Base-by-base conservation (phyloP, 2,329 filamentous ascomycete genomes). In the Celoporthe dispersa region DNA sequence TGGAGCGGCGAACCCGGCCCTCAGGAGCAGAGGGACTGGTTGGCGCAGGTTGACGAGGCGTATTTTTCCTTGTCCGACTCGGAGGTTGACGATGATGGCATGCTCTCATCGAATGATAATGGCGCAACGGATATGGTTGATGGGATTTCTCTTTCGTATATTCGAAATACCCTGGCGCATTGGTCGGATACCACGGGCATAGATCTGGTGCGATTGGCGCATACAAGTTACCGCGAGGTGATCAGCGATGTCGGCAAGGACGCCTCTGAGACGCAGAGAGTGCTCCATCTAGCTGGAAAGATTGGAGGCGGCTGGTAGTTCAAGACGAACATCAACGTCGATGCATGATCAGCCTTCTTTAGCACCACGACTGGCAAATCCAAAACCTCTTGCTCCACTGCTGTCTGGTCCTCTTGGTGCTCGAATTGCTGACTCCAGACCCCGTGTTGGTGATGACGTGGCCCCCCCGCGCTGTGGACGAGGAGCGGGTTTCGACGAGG, bases 241-340 rank as follows among this genome's bases (percentile, higher is more conserved):
- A 91, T 98, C 76, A 98, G 95, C 82, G 94, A 98, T 79, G 94
- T 99, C 59, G 96, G 96, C 65, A 97, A 96, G 82, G 86, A 88
- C 73, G 77, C 84, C 80, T 84, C 85, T 71, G 92, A 94, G 78
- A 91, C 92, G 59, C 92, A 97, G 77, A 88, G 91, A 71, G 94
- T 97, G 55, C 92, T 94, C 70, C 94, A 96, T 77, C 85, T 99
- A 77, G 95, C 95, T 62, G 91, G 94, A 68, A 96, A 94, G 80
- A 92, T 94, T 75, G 96, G 94, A 67, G 96, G 96, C 67, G 96
- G 96, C 33, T 99, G 96, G 96, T 98, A 86, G 79, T 71, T 68
- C 6, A 71, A 70, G 73, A 75, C 72, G 68, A 78, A 67, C 67
- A 79, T 73, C 75, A 74, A 73, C 25, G 48, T 66, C 44, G 68